Evolutionary conservation across 2,329 filamentous ascomycete species (phyloP).

Genomic region (Chaetothyriales sp.): DNA sequence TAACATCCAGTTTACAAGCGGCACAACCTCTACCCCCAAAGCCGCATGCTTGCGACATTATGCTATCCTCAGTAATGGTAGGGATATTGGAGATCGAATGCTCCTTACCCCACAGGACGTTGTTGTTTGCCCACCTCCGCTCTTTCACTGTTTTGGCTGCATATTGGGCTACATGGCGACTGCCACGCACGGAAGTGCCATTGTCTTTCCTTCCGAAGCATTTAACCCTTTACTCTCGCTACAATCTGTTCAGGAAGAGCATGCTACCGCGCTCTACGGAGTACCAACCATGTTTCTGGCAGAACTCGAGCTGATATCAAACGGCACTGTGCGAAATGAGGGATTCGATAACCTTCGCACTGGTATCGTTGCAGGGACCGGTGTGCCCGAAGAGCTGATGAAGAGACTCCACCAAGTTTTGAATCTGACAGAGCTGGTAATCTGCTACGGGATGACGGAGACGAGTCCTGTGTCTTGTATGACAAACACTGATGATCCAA

Average conservation of each 20-base stretch:
- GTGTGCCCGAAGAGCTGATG: constrained; percentile 56
- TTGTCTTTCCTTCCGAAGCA: constrained; percentile 73
- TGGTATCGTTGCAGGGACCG: constrained; percentile 80
- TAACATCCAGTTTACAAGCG: constrained; percentile 94
- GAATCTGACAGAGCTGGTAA: constrained; percentile 69
- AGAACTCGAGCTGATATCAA: constrained; percentile 60
- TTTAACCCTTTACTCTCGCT: constrained; percentile 69
- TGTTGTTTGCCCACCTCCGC: constrained; percentile 47
- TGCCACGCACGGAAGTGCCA: constrained; percentile 61
- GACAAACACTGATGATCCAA: constrained; percentile 63
- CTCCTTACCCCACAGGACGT: constrained; percentile 56
- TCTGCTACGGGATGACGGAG: constrained; percentile 96
- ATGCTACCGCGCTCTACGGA: constrained; percentile 60
- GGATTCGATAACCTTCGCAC: constrained; percentile 57
- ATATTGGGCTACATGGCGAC: constrained; percentile 95
- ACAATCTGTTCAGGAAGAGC: constrained; percentile 45
- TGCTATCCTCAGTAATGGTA: constrained; percentile 84
- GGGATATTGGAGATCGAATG: constrained; percentile 74
- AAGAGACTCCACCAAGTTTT: constrained; percentile 54
- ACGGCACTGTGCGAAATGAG: constrained; percentile 29
- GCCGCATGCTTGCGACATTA: constrained; percentile 76
- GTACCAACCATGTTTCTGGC: constrained; percentile 93
- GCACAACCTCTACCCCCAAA: constrained; percentile 83
- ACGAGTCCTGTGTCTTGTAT: constrained; percentile 58
- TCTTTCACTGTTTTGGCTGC: constrained; percentile 65